Base-by-base conservation (phyloP, 2,329 filamentous ascomycete genomes). In the Monilinia laxa region DNA sequence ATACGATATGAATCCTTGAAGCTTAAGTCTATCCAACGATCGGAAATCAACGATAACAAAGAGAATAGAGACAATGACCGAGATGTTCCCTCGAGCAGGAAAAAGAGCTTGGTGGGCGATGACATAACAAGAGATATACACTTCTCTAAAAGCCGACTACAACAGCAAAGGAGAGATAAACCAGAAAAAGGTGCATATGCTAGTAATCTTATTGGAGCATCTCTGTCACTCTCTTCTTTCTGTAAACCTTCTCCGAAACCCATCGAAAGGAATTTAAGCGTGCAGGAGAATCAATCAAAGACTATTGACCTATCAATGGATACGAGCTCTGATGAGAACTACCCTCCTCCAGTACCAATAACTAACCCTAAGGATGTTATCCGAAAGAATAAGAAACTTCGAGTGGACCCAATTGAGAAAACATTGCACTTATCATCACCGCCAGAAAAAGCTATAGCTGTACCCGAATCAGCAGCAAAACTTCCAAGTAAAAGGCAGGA, bases 191-290 rank as follows among this genome's bases (percentile, higher is more conserved):
- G 59, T 56, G 68, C 70, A 31, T 76, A 75, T 68, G 74, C 74
- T 52, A 73, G 70, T 52, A 73, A 69, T 47, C 70, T 76, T 49
- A 74, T 70, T 49, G 74, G 73, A 47, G 71, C 70, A 35, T 65
- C 70, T 18, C 68, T 75, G 42, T 65, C 68, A 25, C 62, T 76
- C 5, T 70, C 70, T 51, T 55, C 63, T 54, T 68, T 68, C 11
- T 42, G 60, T 59, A 23, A 25, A 49, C 10, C 16, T 60, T 16
- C 28, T n/a, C 12, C 20, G 16, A 51, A 45, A 52, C 47, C 35
- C 11, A 20, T 35, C 2, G 9, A 20, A 20, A 54, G 16, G 11
- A 54, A 38, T 9, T 3, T 25, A 62, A 7, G 20, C 6, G 20
- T 54, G 58, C 25, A 51, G 16, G 54, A 57, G 55, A 53, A 45